Conservation (phyloP, 257 asterid species). For the Solanum bulbocastanum region DNA sequence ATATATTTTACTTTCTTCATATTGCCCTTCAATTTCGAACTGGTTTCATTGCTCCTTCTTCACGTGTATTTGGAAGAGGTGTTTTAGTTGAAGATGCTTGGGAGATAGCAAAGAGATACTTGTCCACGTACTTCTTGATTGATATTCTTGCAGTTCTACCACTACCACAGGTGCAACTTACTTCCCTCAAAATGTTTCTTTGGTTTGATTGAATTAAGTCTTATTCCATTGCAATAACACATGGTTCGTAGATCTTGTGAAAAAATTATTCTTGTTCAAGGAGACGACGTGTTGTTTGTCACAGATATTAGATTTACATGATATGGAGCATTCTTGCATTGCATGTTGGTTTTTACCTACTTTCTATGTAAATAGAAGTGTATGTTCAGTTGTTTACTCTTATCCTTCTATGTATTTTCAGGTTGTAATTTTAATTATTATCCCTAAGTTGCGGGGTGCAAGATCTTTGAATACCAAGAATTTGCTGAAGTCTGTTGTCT, state of each 20-base stretch:
- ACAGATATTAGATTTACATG: neutral
- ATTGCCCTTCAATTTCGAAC: constrained; percentile 87
- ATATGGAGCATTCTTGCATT: neutral
- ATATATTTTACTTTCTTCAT: constrained; percentile 77
- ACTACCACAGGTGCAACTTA: constrained; percentile 69
- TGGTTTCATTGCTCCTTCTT: constrained; percentile 89
- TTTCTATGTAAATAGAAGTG: neutral
- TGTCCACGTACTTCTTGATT: constrained; percentile 66
- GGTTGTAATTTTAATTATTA: constrained; percentile 60
- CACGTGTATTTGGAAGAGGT: constrained; percentile 98
- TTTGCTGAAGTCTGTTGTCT: constrained; percentile 66
- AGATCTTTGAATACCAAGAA: constrained; percentile 78
- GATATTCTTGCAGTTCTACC: constrained; percentile 97
- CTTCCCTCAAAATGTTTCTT: neutral
- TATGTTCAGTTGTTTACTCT: neutral
- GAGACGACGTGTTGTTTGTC: neutral
- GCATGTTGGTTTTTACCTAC: neutral
- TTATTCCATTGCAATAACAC: neutral
- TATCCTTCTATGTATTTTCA: constrained; percentile 13
- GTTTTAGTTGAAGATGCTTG: constrained; percentile 85
- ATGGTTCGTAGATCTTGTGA: neutral
- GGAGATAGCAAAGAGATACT: constrained; percentile 88
- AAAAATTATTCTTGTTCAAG: neutral
- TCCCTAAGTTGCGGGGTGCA: constrained; percentile 67
- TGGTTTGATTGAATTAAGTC: neutral